A percentile compares a stretch with the other conserved stretches of the same genome.
Conservation (phyloP, 306 rosid genomes). For the Betula pendula region DNA sequence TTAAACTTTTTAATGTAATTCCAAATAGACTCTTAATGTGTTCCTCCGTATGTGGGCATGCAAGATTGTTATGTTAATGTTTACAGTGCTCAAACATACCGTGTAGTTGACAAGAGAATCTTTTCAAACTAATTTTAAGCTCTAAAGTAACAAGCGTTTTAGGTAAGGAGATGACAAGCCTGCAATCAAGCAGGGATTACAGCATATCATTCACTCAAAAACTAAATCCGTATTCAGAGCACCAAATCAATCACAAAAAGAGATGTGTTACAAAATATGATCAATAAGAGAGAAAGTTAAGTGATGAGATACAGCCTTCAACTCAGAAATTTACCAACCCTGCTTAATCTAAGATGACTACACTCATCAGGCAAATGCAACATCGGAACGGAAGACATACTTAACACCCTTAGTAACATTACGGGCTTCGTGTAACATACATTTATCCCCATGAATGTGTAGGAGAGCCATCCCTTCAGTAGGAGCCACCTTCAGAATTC, state of each 20-base stretch:
- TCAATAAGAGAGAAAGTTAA: not conserved
- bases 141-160: not conserved
- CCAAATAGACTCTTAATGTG: too few relatives aligned
- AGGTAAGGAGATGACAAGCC: not conserved
- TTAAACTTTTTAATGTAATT: too few relatives aligned
- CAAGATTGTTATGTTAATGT: too few relatives aligned
- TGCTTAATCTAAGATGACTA: constrained; percentile 11
- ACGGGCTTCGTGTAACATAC: constrained; percentile 93
- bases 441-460: constrained; percentile 84
- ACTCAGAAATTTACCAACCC: constrained; percentile 27
- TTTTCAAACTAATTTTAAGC: not conserved
- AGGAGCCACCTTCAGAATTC: constrained; percentile 67
- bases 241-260: constrained; percentile 13
- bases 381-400: constrained; percentile 85
- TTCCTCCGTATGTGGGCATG: too few relatives aligned
- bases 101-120: not conserved
- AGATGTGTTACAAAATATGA: not conserved
- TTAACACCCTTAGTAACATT: constrained; percentile 80
- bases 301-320: constrained; percentile 12
- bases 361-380: constrained; percentile 63
- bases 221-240: not conserved
- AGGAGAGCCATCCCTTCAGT: constrained; percentile 91
- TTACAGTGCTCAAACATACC: not conserved
- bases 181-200: not conserved
- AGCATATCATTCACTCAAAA: constrained; percentile 6